Evolutionary conservation across 1,284 basidiomycete genomes (phyloP), one percentile per base, ranked within the genome.

Genomic region (Apiotrichum gracile): DNA sequence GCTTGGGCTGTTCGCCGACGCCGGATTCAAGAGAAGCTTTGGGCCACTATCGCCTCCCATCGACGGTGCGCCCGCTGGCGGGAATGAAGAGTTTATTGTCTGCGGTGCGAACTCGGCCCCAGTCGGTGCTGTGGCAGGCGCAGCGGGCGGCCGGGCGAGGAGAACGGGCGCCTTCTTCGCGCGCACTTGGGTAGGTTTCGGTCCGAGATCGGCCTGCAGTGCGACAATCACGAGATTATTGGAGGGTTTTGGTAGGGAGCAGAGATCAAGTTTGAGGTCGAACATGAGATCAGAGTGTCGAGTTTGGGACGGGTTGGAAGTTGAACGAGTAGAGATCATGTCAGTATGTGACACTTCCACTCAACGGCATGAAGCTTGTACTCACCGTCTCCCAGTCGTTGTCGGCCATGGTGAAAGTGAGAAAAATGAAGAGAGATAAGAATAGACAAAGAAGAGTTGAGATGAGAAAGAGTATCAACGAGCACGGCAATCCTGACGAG

Each of bases 341-440:
- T 7, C 7, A 34, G 33, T 16, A 34, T 31, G 14, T 7, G 8
- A 8, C 13, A 7, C 29, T 31, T 14, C 29, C 13, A 10, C 37
- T 7, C 6, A 9, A 3, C 9, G 8, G 13, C 17, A 3, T 8
- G n/a, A 9, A 5, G 26, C 26, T 9, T 16, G 31, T 6, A 47
- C 53, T 24, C 21, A 56, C 54, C 29, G 47, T 56, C 47, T 56
- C 54, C 54, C 54, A 56, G 50, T 56, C 54, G 47, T 56, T 49
- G 31, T 55, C 53, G 33, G 46, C 33, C 41, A 49, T 45, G 13
- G 35, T 38, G 17, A n/a, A n/a, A n/a, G 19, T 46, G 12, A 12
- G 31, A 9, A 13, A 6, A 25, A 6, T 12, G 33, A 10, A 14
- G 12, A 13, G 39, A 7, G 19, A 5, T 34, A 7, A 8, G 33